These are phyloP conservation scores for Plasmopara viticola DNA, from an alignment of 352 stramenopile genomes.

Conservation along the genomic window DNA sequence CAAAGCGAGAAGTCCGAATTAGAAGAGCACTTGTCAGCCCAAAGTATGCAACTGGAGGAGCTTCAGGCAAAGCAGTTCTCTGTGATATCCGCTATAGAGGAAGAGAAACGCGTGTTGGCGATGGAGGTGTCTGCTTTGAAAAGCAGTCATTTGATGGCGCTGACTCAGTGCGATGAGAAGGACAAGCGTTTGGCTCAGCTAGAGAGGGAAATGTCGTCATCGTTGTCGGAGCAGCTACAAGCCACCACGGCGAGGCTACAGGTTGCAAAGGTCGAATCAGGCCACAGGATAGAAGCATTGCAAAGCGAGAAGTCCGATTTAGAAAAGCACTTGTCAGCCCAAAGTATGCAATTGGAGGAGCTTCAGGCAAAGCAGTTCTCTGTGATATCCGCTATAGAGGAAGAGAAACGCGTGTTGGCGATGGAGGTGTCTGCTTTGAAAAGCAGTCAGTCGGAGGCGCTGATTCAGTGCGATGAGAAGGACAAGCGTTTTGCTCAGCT, in stretches of 20 bases:
- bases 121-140: conserved; percentile 6
- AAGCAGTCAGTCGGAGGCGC: conserved; percentile 8
- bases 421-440: conserved; percentile 20
- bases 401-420: conserved; percentile 20
- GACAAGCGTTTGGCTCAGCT: conserved; percentile 6
- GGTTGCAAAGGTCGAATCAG: neutral
- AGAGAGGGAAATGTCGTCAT: neutral
- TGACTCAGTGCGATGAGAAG: conserved; percentile 13
- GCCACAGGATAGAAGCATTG: conserved; percentile 14
- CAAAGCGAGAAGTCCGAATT: conserved; percentile 14
- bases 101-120: conserved; percentile 9
- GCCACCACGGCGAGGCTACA: neutral
- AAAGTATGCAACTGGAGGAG: conserved; percentile 1
- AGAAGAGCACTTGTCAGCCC: conserved; percentile 1
- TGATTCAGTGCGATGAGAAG: conserved; percentile 13
- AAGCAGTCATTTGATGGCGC: neutral
- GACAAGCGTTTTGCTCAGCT: too few species aligned
- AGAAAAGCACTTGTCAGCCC: neutral
- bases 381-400: conserved; percentile 1
- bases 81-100: neutral
- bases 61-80: neutral
- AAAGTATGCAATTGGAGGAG: conserved; percentile 15
- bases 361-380: conserved; percentile 10
- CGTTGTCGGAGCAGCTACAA: neutral
- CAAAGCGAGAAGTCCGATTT: conserved; percentile 4